Percentiles rank a stretch among this genome's conserved stretches.
Evolutionary conservation across 495 filamentous ascomycete genomes (phyloP).

Genomic region (Podospora conica): DNA sequence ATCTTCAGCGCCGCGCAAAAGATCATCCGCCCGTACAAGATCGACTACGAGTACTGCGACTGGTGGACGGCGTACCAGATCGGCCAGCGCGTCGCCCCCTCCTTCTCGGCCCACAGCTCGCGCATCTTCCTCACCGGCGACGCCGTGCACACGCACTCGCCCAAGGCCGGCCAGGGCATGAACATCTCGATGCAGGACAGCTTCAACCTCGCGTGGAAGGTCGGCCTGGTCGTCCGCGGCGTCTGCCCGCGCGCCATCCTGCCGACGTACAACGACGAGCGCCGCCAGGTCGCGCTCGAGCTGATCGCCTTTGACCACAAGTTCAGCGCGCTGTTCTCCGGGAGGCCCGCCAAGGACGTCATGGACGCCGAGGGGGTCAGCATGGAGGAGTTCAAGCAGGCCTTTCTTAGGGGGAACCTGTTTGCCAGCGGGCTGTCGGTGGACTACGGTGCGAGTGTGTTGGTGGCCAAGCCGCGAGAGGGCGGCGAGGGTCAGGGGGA

Average conservation of each 20-base stretch:
- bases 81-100: slow-evolving; percentile 64
- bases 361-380: slow-evolving; percentile 39
- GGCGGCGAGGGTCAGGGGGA: slow-evolving; percentile 38
- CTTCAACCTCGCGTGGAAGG: slow-evolving; percentile 73
- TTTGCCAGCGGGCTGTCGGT: slow-evolving; percentile 35
- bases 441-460: slow-evolving; percentile 26
- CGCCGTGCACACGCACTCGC: slow-evolving; percentile 59
- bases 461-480: slow-evolving; percentile 24
- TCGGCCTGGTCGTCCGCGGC: slow-evolving; percentile 55
- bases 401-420: slow-evolving; percentile 33
- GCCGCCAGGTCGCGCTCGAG: slow-evolving; percentile 62
- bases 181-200: slow-evolving; percentile 64
- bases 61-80: slow-evolving; percentile 46
- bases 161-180: slow-evolving; percentile 74
- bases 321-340: slow-evolving; percentile 46
- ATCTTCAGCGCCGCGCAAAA: slow-evolving; percentile 56
- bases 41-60: slow-evolving; percentile 56
- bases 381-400: slow-evolving; percentile 41
- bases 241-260: slow-evolving; percentile 52
- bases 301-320: slow-evolving; percentile 68
- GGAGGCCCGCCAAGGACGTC: slow-evolving; percentile 38
- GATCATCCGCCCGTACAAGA: slow-evolving; percentile 56
- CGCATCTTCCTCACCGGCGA: slow-evolving; percentile 63
- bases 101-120: slow-evolving; percentile 48
- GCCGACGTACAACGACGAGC: slow-evolving; percentile 64